Conservation (phyloP, 1,284 basidiomycete species). For the Ganoderma leucocontextum region DNA sequence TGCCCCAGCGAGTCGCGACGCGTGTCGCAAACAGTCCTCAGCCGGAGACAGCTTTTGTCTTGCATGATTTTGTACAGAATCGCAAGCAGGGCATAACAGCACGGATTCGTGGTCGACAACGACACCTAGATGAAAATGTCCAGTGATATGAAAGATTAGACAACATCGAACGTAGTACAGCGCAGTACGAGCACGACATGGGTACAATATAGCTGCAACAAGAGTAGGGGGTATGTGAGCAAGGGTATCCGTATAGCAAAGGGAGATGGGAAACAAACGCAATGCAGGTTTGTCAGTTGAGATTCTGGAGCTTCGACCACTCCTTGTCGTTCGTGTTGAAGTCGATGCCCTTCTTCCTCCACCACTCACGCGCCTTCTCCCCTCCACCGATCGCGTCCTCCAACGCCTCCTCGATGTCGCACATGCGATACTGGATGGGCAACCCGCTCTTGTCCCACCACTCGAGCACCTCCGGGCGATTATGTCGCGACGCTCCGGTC, state of each 20-base stretch:
- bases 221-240: not conserved
- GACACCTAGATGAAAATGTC: not conserved
- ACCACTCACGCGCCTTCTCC: slow-evolving; percentile 76
- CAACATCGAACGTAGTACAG: not conserved
- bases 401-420: slow-evolving; percentile 86
- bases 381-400: slow-evolving; percentile 85
- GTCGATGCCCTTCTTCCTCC: slow-evolving; percentile 79
- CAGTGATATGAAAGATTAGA: not conserved
- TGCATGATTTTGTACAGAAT: too few species aligned
- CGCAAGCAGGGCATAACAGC: too few species aligned
- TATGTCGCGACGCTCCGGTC: slow-evolving; percentile 79
- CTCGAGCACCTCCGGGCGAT: slow-evolving; percentile 80
- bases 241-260: not conserved
- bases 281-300: slow-evolving; percentile 51
- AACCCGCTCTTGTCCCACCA: slow-evolving; percentile 86
- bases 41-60: too few species aligned
- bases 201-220: not conserved
- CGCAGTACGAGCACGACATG: not conserved
- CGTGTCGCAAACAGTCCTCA: too few species aligned
- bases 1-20: too few species aligned
- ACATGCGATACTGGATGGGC: slow-evolving; percentile 82
- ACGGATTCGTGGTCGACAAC: not conserved
- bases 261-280: not conserved
- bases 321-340: slow-evolving; percentile 83
- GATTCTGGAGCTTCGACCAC: slow-evolving; percentile 81